Base-by-base conservation (phyloP, 352 stramenopile species). In the Phytophthora agathidicida region DNA sequence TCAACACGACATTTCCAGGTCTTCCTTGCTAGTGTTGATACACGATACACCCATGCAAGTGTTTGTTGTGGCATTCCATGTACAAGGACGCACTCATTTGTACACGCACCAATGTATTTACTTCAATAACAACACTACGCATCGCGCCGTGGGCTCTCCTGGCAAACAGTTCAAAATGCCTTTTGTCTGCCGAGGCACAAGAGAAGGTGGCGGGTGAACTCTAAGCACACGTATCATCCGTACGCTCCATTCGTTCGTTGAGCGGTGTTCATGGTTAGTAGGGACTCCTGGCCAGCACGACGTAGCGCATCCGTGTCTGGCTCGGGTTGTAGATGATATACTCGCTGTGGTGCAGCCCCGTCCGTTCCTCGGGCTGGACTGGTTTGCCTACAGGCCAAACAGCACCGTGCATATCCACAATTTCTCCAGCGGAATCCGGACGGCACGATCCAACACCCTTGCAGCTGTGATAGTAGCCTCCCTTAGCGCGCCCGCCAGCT, bases 261-360 rank as follows among this genome's bases (percentile, higher is more conserved):
- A 31, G 36, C 27, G 23, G 41, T 33, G 27, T 42, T 51, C 22
- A 33, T 31, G 19, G 32, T 39, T 68, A 83, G 32, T 76, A 83
- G 31, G 67, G 63, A 27, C 65, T 81, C 50, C 63, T 69, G 17
- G 73, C 73, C 46, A 86, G 42, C 43, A 96, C 84, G 33, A 96
- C 73, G 59, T 89, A 96, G 33, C 86, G 83, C 74, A 96, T 93
- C 28, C 83, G 80, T 42, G 80, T 83, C 51, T 93, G 86, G 42
- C 69, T 74, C 14, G 75, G 59, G 57, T 96, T 91, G 80, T 91
- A 94, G 39, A 96, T 83, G 55, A 96, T 89, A 73, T 87, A 96
- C 64, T 95, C 86, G 54, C 83, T 93, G 68, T 93, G 80, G 45
- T 75, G 71, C 45, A 88, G 68, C 9, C 73, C 80, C 13, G 73